A percentile compares a stretch with the other conserved stretches of the same genome.
Evolutionary conservation across 352 stramenopile genomes (phyloP).

Genomic region (Phytophthora podocarpi): DNA sequence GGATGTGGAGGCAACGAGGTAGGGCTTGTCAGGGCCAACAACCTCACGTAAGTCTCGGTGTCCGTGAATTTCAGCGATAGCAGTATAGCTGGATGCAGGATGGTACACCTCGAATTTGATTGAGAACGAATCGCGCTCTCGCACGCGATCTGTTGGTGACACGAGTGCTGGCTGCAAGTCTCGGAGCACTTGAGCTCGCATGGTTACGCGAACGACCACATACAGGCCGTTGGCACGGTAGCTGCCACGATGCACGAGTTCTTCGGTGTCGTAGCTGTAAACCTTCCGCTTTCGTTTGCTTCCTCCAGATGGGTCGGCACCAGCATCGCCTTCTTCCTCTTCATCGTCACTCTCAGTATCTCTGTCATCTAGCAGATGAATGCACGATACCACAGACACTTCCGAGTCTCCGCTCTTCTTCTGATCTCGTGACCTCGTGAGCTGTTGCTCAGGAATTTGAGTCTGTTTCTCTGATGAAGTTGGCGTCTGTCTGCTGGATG

Average conservation of each 20-base stretch:
- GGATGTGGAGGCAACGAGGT: constrained; percentile 44
- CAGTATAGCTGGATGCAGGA: constrained; percentile 41
- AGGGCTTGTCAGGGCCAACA: constrained; percentile 54
- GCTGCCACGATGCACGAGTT: constrained; percentile 62
- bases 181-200: constrained; percentile 48
- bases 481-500: background rate
- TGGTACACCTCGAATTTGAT: constrained; percentile 68
- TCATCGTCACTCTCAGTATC: constrained; percentile 28
- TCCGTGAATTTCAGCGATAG: constrained; percentile 38
- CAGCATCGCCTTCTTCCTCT: no score
- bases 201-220: constrained; percentile 56
- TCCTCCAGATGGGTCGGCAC: no score
- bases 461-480: background rate
- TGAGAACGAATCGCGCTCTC: constrained; percentile 59
- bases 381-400: constrained; percentile 40
- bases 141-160: constrained; percentile 50
- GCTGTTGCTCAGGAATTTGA: background rate
- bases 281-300: constrained; percentile 6
- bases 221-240: constrained; percentile 64
- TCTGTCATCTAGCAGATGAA: constrained; percentile 50
- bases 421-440: background rate
- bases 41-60: constrained; percentile 61
- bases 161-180: constrained; percentile 23
- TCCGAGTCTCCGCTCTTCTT: background rate
- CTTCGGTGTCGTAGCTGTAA: constrained; percentile 60